Percentiles rank a stretch among this genome's conserved stretches.
These are phyloP conservation scores for Termitomyces sp. DNA, from an alignment of 768 basidiomycete genomes.

Conservation along the genomic window DNA sequence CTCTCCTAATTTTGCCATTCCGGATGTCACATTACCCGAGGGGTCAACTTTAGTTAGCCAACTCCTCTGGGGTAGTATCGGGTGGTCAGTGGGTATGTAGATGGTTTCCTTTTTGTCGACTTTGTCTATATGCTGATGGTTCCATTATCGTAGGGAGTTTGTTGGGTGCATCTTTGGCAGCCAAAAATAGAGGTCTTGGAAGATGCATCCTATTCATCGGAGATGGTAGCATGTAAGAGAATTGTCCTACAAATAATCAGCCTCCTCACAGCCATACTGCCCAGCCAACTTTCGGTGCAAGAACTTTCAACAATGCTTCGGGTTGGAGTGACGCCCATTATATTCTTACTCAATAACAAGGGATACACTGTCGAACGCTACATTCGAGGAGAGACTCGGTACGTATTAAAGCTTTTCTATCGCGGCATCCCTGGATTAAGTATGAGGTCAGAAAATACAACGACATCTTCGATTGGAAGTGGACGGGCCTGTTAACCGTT, in stretches of 20 bases:
- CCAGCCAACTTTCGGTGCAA: conserved; percentile 74
- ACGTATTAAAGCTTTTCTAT: conserved; percentile 6
- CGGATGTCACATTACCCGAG: conserved; percentile 75
- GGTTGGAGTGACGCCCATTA: conserved; percentile 69
- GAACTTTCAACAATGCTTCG: conserved; percentile 84
- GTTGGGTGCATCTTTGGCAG: conserved; percentile 81
- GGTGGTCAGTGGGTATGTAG: conserved; percentile 73
- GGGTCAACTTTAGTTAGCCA: conserved; percentile 65
- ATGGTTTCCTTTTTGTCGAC: neutral
- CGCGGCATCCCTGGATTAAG: neutral
- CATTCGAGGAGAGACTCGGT: conserved; percentile 61
- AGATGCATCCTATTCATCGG: conserved; percentile 84
- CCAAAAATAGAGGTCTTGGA: conserved; percentile 53
- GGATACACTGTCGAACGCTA: conserved; percentile 88
- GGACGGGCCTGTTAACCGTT: conserved; percentile 56
- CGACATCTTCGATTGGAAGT: conserved; percentile 81
- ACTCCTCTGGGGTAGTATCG: conserved; percentile 90
- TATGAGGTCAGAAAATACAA: conserved; percentile 65
- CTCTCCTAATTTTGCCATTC: conserved; percentile 61
- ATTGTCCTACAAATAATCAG: conserved; percentile 2
- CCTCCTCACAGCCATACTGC: neutral
- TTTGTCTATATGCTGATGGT: neutral
- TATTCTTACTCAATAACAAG: conserved; percentile 78
- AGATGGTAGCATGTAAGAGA: conserved; percentile 71
- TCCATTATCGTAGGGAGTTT: conserved; percentile 49